Base-by-base conservation (phyloP, 306 rosid genomes). In the Corylus avellana region DNA sequence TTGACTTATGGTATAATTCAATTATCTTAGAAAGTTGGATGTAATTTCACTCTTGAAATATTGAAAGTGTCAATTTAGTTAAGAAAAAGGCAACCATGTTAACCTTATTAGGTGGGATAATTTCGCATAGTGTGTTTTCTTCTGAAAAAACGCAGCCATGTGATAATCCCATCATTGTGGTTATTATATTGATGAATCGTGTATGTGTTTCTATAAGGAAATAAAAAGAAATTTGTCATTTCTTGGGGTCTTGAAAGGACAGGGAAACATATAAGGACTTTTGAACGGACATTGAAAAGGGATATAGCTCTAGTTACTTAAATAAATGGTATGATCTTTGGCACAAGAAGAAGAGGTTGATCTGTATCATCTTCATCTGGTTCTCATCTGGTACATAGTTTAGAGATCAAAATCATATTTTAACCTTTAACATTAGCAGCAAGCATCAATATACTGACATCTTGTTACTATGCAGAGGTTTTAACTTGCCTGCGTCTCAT, bases 401-500 rank as follows among this genome's bases (percentile, higher is more conserved):
- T 18, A 54, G 18, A 14, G 18, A 12, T 50, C 1, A 4, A 50
- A 50, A 11, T 50, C 55, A 50, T 50, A 25, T 58, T 58, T 58
- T 58, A 27, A 3, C 67, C 7, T 61, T 12, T 25, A 50, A 59
- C 17, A 18, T 27, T 17, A 7, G 13, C 3, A 2, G 48, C n/a
- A 7, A 6, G 7, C 7, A 27, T 44, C 12, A 37, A 8, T 75
- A 59, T 25, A 35, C 14, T 29, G 46, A 49, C 51, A 0, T 56
- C 32, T 56, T 78, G 63, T 77, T 53, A 62, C 74, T 75, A 47
- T 84, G 87, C 91, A 94, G 98, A 53, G 98, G 98, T 74, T 94
- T 89, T 80, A 84, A 49, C 79, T 85, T 94, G 83, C 93, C 92
- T 22, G 96, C 84, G 32, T 84, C 98, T 85, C 89, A 86, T 88